These are phyloP conservation scores for Stemphylium beticola DNA, from an alignment of 2,329 filamentous ascomycete species.

Conservation along the genomic window DNA sequence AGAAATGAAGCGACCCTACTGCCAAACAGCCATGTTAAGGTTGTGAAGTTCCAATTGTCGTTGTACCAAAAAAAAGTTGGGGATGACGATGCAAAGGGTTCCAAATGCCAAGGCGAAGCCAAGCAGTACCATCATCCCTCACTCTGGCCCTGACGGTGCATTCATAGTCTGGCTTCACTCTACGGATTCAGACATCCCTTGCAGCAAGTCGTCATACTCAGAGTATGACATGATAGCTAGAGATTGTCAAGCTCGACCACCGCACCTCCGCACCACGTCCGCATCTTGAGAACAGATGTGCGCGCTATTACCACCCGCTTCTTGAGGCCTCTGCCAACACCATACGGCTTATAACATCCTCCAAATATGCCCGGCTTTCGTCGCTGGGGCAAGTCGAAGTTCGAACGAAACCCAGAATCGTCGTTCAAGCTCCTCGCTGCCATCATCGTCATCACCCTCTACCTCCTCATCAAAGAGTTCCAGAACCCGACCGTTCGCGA, in stretches of 20 bases:
- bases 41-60: constrained; percentile 1
- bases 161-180: not conserved
- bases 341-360: constrained; percentile 11
- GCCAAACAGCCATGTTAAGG: constrained; percentile 45
- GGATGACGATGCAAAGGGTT: constrained; percentile 7
- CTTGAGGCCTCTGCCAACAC: constrained; percentile 23
- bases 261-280: constrained; percentile 25
- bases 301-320: constrained; percentile 22
- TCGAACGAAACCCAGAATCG: constrained; percentile 49
- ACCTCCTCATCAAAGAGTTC: constrained; percentile 49
- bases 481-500: constrained; percentile 37
- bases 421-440: constrained; percentile 51
- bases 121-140: not conserved
- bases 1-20: constrained; percentile 30
- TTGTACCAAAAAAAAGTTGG: constrained; percentile 2
- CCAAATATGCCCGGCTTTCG: constrained; percentile 44
- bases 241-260: constrained; percentile 1
- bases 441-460: constrained; percentile 49
- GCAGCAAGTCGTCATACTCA: not conserved
- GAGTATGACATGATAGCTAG: constrained; percentile 12
- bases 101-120: constrained; percentile 8
- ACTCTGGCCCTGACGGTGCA: not conserved
- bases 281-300: constrained; percentile 32
- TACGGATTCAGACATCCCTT: not conserved
- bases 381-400: constrained; percentile 47